Percentiles rank a stretch among this genome's conserved stretches.
Conservation (phyloP, 495 filamentous ascomycete genomes). For the Aspergillus incahuasiensis region DNA sequence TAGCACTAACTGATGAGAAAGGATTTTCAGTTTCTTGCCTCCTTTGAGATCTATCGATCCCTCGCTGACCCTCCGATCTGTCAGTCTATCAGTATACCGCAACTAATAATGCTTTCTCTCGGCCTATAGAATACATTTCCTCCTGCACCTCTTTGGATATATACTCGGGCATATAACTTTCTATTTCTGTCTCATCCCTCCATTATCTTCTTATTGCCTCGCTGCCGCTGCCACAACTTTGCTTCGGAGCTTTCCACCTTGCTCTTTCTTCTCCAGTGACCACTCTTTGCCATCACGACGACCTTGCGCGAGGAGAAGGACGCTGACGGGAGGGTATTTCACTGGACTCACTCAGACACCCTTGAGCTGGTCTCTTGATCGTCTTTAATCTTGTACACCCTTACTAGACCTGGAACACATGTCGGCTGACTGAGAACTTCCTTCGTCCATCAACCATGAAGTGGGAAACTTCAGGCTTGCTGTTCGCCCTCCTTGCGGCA, state of each 20-base stretch:
- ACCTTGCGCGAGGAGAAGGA: not conserved
- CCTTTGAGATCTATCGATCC: constrained; percentile 17
- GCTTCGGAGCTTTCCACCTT: constrained; percentile 7
- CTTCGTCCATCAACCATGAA: constrained; percentile 24
- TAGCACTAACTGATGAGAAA: constrained; percentile 6
- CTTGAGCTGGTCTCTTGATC: constrained; percentile 1
- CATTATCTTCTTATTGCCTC: constrained; percentile 15
- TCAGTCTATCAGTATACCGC: constrained; percentile 24
- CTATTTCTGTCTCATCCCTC: constrained; percentile 4
- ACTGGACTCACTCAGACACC: not conserved
- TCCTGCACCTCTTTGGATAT: constrained; percentile 22
- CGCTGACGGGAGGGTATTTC: constrained; percentile 7
- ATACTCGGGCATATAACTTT: constrained; percentile 20
- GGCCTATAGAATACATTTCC: constrained; percentile 12
- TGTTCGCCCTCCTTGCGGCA: constrained; percentile 27
- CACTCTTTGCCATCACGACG: not conserved
- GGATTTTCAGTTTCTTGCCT: constrained; percentile 17
- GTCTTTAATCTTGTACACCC: not conserved
- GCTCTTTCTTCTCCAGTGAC: constrained; percentile 3
- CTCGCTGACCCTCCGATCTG: constrained; percentile 17
- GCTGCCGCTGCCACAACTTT: constrained; percentile 15
- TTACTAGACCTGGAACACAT: constrained; percentile 18
- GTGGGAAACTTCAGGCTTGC: constrained; percentile 25
- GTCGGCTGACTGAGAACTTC: constrained; percentile 17
- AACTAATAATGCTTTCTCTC: constrained; percentile 17